These are phyloP conservation scores for Penicillium janthinellum DNA, from an alignment of 2,329 filamentous ascomycete species.

Conservation along the genomic window DNA sequence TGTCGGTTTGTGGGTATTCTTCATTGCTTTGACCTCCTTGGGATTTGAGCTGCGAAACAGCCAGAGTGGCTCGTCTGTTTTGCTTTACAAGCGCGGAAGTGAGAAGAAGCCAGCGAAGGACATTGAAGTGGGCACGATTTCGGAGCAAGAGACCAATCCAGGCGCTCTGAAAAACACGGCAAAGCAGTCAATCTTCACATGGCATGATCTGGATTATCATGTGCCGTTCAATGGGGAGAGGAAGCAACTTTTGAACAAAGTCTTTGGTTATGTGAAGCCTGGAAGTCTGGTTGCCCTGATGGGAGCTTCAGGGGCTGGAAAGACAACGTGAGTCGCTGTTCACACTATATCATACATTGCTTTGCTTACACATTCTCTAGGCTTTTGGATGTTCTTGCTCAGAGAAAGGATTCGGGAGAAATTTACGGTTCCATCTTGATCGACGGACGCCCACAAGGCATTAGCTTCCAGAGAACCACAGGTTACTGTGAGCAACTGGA, in stretches of 20 bases:
- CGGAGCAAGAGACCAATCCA: neutral
- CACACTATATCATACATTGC: neutral
- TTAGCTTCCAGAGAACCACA: constrained; percentile 53
- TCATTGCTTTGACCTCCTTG: constrained; percentile 72
- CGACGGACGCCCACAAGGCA: constrained; percentile 44
- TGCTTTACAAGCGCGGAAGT: constrained; percentile 38
- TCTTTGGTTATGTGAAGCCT: constrained; percentile 72
- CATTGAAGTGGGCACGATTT: neutral
- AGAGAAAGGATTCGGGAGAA: constrained; percentile 47
- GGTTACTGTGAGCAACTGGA: constrained; percentile 64
- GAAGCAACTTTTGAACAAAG: constrained; percentile 57
- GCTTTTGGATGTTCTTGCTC: constrained; percentile 48
- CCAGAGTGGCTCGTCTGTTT: constrained; percentile 33
- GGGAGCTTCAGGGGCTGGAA: constrained; percentile 75
- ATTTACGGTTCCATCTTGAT: constrained; percentile 47
- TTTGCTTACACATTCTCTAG: constrained; percentile 14
- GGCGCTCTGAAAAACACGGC: constrained; percentile 51
- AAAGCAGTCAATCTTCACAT: constrained; percentile 73
- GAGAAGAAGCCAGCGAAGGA: constrained; percentile 21
- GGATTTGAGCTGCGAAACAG: constrained; percentile 65
- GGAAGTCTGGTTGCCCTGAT: constrained; percentile 76
- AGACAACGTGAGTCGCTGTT: constrained; percentile 40
- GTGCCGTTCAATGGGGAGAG: constrained; percentile 51
- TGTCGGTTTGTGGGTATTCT: constrained; percentile 70
- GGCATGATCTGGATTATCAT: constrained; percentile 77